Conservation (phyloP, 768 basidiomycete species). For the Auriscalpium microsporum region DNA sequence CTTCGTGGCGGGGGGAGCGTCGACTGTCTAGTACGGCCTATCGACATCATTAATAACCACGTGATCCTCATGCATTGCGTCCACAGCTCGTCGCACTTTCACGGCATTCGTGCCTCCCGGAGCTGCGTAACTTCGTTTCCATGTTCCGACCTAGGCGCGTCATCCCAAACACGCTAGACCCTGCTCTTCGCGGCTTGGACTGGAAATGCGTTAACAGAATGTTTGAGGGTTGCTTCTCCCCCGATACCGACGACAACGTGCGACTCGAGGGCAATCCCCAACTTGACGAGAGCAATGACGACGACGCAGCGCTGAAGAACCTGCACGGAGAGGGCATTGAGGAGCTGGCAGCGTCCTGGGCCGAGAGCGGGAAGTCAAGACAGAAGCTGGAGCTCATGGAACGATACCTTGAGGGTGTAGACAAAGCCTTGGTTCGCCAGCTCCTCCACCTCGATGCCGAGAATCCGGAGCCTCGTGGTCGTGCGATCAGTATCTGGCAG, state of each 20-base stretch:
- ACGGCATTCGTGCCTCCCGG: constrained; percentile 83
- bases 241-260: constrained; percentile 18
- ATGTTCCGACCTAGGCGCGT: constrained; percentile 73
- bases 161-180: constrained; percentile 72
- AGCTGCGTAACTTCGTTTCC: constrained; percentile 71
- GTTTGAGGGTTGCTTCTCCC: constrained; percentile 51
- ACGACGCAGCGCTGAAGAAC: constrained; percentile 54
- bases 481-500: constrained; percentile 3
- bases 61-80: neutral
- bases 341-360: constrained; percentile 46
- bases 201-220: constrained; percentile 64
- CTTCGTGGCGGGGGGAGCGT: constrained; percentile 39
- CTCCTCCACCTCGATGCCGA: neutral
- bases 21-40: constrained; percentile 49
- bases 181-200: constrained; percentile 46
- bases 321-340: constrained; percentile 45
- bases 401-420: constrained; percentile 31
- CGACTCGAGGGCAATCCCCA: constrained; percentile 4
- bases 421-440: constrained; percentile 24
- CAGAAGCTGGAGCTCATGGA: constrained; percentile 38
- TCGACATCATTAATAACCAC: too few relatives aligned
- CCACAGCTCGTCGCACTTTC: constrained; percentile 71
- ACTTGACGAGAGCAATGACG: constrained; percentile 20
- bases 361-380: constrained; percentile 35
- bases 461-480: neutral